Percentiles rank a stretch among this genome's conserved stretches.
phyloP scores from a whole-genome alignment of 225 moss, liverwort and hornwort species.

The Climacium dendroides region DNA sequence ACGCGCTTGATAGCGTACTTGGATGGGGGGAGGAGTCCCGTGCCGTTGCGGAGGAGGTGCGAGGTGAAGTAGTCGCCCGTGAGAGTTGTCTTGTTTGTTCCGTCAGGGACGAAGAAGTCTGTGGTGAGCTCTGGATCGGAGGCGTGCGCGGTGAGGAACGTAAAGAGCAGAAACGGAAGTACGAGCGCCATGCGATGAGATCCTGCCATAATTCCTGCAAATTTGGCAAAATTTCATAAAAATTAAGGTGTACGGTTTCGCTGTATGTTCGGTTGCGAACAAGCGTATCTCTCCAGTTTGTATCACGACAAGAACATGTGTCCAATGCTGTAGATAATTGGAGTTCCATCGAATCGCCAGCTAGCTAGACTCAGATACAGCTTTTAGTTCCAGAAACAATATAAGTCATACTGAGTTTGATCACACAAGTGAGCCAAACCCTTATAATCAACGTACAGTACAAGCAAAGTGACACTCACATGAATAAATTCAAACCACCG shows the following conservation, averaged over 20 bases:
- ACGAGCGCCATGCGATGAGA: not conserved
- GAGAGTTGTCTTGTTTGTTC: not conserved
- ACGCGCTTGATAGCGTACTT: conserved; percentile 1
- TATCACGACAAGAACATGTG: not conserved
- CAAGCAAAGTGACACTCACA: not conserved
- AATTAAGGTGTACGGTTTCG: not conserved
- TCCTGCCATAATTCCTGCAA: not conserved
- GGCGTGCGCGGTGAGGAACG: not conserved
- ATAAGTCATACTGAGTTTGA: not conserved
- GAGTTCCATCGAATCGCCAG: not conserved
- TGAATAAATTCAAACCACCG: not conserved
- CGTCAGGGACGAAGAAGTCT: not conserved
- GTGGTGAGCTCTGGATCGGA: not conserved
- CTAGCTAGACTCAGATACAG: not conserved
- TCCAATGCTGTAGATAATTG: not conserved
- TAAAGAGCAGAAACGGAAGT: not conserved
- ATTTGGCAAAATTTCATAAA: not conserved
- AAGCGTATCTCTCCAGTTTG: not conserved
- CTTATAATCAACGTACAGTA: not conserved
- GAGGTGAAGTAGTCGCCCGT: not conserved
- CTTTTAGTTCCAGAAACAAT: not conserved
- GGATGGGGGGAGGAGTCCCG: not conserved
- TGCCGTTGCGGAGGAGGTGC: not conserved
- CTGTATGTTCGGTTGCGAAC: not conserved
- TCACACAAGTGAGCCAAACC: not conserved